Evolutionary conservation across 257 asterid genomes (phyloP), one percentile per base, ranked within the genome.

Genomic region (Rhazya stricta): DNA sequence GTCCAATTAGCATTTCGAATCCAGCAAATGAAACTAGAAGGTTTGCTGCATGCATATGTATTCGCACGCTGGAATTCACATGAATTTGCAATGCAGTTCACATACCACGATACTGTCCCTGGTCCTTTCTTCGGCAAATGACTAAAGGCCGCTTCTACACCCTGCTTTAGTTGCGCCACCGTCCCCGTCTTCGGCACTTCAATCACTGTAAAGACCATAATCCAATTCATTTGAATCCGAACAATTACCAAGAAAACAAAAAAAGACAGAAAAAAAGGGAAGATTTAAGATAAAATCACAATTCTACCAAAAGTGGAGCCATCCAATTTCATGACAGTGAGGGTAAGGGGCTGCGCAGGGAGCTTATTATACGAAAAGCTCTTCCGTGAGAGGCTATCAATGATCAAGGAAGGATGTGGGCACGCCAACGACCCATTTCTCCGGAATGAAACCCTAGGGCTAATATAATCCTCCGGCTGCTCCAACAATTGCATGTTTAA

Each of bases 71-170:
- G 11, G 32, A 23, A 15, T 67, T 23, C 72, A n/a, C 53, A 42
- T 18, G n/a, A 42, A 12, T 18, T 69, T 25, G n/a, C 36, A 30
- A 34, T 27, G 78, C 36, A 65, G 16, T 56, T 61, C 62, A 51
- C 80, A 76, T 86, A 93, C 97, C 98, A 94, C 63, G 98, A 91
- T 78, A 94, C 89, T 71, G 79, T 86, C 51, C 81, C 85, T 43
- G 92, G 83, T 32, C 96, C 98, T 48, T 67, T 77, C 62, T 78
- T 82, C 0, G 97, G 96, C 84, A 90, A 85, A 88, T 94, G 88
- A 70, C 80, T 76, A 56, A 94, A 94, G 21, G 88, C 91, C 18
- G 82, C 85, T 83, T 94, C 96, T 77, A 94, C 96, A 11, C 96
- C 97, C 72, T 77, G 85, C 83, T 89, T 94, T 77, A 94, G 81